Evolutionary conservation across 768 basidiomycete species (phyloP).

Genomic region (Boletellus sp.): DNA sequence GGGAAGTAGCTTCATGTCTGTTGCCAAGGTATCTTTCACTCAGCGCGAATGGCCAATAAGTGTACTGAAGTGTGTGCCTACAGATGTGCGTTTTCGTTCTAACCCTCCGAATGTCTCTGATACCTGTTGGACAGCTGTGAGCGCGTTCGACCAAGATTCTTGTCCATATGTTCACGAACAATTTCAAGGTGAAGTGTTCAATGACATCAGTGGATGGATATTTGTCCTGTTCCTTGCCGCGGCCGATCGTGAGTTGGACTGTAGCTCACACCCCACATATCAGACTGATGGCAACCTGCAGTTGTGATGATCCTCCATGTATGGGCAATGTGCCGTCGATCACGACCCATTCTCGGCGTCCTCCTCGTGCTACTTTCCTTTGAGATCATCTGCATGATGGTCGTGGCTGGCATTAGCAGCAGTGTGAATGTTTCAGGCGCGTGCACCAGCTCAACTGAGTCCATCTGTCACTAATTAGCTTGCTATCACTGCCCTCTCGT

Average conservation of each 20-base stretch:
- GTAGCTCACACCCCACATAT: neutral
- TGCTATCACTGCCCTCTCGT: too few species aligned
- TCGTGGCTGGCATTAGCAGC: neutral
- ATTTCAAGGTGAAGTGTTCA: neutral
- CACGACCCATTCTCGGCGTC: neutral
- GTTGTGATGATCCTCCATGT: neutral
- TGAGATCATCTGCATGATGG: neutral
- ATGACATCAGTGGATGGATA: neutral
- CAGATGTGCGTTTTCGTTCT: conserved; percentile 2
- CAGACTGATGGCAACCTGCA: neutral
- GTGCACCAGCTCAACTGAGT: neutral
- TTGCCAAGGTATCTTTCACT: neutral
- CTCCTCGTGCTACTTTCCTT: neutral
- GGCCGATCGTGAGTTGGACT: neutral
- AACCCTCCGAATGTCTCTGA: neutral
- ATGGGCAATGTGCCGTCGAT: neutral
- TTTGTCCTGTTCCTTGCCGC: neutral
- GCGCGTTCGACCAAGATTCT: neutral
- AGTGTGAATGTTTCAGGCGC: neutral
- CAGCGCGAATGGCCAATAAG: neutral
- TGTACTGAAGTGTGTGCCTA: neutral
- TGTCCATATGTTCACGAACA: neutral
- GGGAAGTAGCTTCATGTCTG: conserved; percentile 2
- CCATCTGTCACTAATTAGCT: neutral
- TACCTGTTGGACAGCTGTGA: neutral